These are phyloP conservation scores for Fraxinus anomala DNA, from an alignment of 257 asterid genomes.

Conservation along the genomic window DNA sequence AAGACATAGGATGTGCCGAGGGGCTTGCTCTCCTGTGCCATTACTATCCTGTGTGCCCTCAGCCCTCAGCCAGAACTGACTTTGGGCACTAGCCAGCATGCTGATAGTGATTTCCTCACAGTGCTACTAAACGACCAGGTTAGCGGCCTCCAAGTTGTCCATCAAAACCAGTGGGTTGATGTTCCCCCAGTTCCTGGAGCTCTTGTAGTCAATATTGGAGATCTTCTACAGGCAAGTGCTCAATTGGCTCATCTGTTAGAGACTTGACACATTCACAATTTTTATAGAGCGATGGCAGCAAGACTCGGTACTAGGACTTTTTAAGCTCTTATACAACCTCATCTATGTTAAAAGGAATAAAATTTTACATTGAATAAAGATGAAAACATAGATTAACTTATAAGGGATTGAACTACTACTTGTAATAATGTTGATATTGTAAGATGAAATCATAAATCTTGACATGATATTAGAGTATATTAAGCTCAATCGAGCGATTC, in stretches of 20 bases:
- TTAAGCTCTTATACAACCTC: no score
- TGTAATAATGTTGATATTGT: no score
- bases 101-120: slow-evolving; percentile 49
- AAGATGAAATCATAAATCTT: no score
- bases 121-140: slow-evolving; percentile 46
- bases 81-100: slow-evolving; percentile 42
- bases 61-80: slow-evolving; percentile 45
- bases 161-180: slow-evolving; percentile 49
- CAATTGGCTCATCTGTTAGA: not conserved
- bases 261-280: not conserved
- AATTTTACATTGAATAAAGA: no score
- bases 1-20: slow-evolving; percentile 36
- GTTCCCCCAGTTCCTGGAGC: slow-evolving; percentile 50
- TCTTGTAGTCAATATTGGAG: slow-evolving; percentile 50
- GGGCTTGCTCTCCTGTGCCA: slow-evolving; percentile 34
- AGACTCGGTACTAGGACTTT: not conserved
- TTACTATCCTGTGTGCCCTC: slow-evolving; percentile 41
- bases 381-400: no score
- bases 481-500: no score
- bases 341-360: no score
- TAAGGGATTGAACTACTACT: no score
- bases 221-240: slow-evolving; percentile 52
- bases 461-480: no score
- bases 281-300: not conserved
- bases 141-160: slow-evolving; percentile 49